Evolutionary conservation across 805 yeast species (phyloP).

Genomic region (Metschnikowia matae): DNA sequence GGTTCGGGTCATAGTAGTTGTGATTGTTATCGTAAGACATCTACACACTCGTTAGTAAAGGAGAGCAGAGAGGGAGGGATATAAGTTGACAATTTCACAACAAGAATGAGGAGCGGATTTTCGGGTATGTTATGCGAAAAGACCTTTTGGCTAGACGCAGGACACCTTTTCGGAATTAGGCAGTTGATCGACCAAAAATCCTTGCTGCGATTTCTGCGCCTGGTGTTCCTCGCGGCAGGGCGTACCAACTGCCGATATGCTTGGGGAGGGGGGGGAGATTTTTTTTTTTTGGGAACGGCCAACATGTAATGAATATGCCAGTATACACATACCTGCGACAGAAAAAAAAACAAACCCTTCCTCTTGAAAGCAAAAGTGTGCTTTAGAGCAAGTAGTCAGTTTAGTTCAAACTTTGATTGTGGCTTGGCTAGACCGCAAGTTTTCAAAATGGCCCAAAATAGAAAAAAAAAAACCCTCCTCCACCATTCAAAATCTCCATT

Average conservation of each 20-base stretch:
- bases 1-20: conserved; percentile 37
- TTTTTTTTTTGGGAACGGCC: not conserved
- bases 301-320: no score
- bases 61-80: not conserved
- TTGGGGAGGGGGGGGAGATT: no score
- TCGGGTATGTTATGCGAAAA: not conserved
- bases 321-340: not conserved
- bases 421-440: no score
- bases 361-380: no score
- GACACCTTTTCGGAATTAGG: not conserved
- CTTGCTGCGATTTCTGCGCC: not conserved
- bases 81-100: not conserved
- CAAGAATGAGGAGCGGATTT: not conserved
- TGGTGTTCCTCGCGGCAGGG: not conserved
- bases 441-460: no score
- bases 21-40: conserved; percentile 58
- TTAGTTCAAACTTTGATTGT: no score
- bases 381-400: no score
- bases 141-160: not conserved
- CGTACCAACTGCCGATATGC: not conserved
- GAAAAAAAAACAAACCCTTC: no score
- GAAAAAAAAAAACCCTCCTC: no score
- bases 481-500: no score
- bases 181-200: not conserved
- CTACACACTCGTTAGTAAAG: conserved; percentile 26